Evolutionary conservation across 2,329 filamentous ascomycete species (phyloP).

Genomic region (Pseudocercospora musae): DNA sequence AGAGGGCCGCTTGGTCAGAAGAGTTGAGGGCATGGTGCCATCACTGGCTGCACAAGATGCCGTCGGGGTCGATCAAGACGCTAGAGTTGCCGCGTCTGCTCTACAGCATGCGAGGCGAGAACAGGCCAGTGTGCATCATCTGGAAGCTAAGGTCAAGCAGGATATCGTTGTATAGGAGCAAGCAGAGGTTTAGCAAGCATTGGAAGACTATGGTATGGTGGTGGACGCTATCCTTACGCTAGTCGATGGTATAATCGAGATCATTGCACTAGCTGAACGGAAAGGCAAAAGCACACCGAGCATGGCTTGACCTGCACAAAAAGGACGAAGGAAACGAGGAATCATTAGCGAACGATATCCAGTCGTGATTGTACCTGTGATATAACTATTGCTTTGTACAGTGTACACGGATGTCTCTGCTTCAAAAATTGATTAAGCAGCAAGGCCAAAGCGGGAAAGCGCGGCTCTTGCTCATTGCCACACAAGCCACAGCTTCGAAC

Average conservation of each 20-base stretch:
- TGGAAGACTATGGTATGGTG: neutral
- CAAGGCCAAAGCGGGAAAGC: neutral
- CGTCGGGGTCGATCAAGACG: neutral
- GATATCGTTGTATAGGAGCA: neutral
- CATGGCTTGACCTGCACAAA: neutral
- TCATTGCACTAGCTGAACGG: neutral
- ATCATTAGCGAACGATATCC: neutral
- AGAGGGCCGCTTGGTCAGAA: constrained; percentile 68
- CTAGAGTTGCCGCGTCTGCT: constrained; percentile 2
- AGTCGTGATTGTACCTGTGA: neutral
- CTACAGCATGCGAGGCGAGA: constrained; percentile 1
- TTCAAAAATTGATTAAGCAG: neutral
- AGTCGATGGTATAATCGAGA: neutral
- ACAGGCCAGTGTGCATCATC: neutral
- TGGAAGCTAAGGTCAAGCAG: neutral
- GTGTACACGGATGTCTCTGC: neutral
- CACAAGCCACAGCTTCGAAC: neutral
- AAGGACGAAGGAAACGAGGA: neutral
- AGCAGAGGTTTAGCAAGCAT: neutral
- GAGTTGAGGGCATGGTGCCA: constrained; percentile 62
- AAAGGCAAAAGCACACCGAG: neutral
- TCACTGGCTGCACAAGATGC: constrained; percentile 3
- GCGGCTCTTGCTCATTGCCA: too few relatives aligned
- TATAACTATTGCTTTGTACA: neutral
- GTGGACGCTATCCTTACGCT: neutral